Evolutionary conservation across 2,329 filamentous ascomycete species (phyloP).

Genomic region (Scedosporium minutisporum): DNA sequence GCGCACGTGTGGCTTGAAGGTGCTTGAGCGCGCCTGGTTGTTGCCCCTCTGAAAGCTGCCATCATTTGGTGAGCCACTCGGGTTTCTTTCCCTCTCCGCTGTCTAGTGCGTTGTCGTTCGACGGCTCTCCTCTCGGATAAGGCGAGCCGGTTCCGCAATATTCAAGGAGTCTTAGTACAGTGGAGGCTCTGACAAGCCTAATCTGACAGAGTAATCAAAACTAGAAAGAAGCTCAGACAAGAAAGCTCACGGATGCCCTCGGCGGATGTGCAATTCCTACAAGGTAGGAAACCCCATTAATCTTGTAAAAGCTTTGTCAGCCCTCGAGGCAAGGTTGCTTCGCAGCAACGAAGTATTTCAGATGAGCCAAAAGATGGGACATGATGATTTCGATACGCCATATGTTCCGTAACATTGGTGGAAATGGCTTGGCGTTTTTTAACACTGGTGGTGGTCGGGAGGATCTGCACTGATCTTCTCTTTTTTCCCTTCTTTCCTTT

Average conservation of each 20-base stretch:
- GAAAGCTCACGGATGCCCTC: no score
- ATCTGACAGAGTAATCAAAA: background rate
- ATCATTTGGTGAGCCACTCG: no score
- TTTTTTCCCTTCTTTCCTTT: background rate
- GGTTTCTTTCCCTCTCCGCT: background rate
- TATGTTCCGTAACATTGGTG: slow-evolving; percentile 18
- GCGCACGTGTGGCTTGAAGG: background rate
- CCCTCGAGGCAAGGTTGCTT: background rate
- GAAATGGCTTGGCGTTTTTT: slow-evolving; percentile 9
- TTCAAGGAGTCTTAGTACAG: background rate
- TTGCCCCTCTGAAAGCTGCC: no score
- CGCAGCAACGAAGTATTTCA: background rate
- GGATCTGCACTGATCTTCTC: background rate
- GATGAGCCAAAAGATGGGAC: background rate
- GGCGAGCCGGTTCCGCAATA: background rate
- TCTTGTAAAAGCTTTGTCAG: background rate
- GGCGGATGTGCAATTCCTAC: no score
- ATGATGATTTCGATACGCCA: slow-evolving; percentile 21
- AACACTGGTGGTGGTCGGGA: background rate
- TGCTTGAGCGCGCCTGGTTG: no score
- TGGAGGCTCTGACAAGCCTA: background rate
- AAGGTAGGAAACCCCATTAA: no score
- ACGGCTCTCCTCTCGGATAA: background rate
- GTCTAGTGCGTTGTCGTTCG: no score
- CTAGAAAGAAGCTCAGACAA: no score